Conservation (phyloP, 805 yeast genomes). For the Candida vaughaniae region DNA sequence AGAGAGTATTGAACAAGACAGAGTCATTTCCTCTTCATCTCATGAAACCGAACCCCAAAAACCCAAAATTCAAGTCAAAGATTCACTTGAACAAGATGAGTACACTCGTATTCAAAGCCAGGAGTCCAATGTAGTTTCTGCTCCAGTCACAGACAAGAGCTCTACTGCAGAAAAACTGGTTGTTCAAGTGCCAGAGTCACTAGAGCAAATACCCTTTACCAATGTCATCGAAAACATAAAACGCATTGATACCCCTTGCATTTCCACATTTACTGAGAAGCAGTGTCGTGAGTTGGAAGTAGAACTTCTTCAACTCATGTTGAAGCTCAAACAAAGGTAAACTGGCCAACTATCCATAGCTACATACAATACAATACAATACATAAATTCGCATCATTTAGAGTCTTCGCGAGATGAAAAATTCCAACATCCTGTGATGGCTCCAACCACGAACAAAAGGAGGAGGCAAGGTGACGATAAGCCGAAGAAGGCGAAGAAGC, state of each 20-base stretch:
- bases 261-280: background rate
- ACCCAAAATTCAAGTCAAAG: too few species aligned
- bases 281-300: constrained; percentile 32
- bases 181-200: background rate
- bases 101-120: too few species aligned
- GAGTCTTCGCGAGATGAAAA: background rate
- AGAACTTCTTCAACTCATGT: constrained; percentile 30
- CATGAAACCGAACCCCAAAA: too few species aligned
- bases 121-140: too few species aligned
- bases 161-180: too few species aligned
- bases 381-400: too few species aligned
- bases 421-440: background rate
- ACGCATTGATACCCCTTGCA: background rate
- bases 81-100: too few species aligned
- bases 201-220: background rate
- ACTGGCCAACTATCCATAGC: too few species aligned
- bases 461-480: constrained; percentile 22
- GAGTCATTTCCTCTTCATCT: too few species aligned
- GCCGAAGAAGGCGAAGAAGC: constrained; percentile 21
- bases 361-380: too few species aligned
- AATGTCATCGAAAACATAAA: background rate
- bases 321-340: constrained; percentile 22
- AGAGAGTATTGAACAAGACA: too few species aligned
- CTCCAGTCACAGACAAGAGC: too few species aligned
- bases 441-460: constrained; percentile 12